Evolutionary conservation across 2,329 filamentous ascomycete genomes (phyloP).

Genomic region (Beauveria pseudobassiana): DNA sequence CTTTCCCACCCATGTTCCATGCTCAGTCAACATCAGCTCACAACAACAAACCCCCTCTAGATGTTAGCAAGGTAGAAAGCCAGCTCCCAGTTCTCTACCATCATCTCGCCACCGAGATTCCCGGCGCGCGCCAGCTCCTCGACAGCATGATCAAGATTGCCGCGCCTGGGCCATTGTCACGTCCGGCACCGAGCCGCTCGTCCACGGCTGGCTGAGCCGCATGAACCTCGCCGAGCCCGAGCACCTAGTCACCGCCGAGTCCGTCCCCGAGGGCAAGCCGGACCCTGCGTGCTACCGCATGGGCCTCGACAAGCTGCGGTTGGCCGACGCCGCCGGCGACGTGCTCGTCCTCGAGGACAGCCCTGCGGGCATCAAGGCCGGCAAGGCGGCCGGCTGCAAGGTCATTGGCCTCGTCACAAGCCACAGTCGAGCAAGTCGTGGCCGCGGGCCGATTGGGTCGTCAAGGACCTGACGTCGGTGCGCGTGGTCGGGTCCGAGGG

Average conservation of each 20-base stretch:
- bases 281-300: constrained; percentile 68
- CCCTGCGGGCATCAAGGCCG: constrained; percentile 74
- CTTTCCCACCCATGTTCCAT: neutral
- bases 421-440: constrained; percentile 64
- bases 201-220: constrained; percentile 64
- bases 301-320: constrained; percentile 54
- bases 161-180: constrained; percentile 81
- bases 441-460: constrained; percentile 80
- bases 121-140: constrained; percentile 68
- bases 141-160: constrained; percentile 52
- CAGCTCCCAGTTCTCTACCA: constrained; percentile 71
- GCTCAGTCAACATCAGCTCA: neutral
- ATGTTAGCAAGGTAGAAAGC: constrained; percentile 72
- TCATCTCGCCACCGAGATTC: constrained; percentile 73
- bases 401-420: constrained; percentile 82
- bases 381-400: constrained; percentile 78
- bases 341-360: constrained; percentile 84
- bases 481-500: constrained; percentile 50
- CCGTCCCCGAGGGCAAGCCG: constrained; percentile 68
- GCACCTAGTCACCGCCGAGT: constrained; percentile 67
- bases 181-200: constrained; percentile 60
- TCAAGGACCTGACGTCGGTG: constrained; percentile 70
- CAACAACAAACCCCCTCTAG: constrained; percentile 33
- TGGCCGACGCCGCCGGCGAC: constrained; percentile 38
- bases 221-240: constrained; percentile 58